Evolutionary conservation across 1,284 basidiomycete genomes (phyloP).

Genomic region (Ustilago sp.): DNA sequence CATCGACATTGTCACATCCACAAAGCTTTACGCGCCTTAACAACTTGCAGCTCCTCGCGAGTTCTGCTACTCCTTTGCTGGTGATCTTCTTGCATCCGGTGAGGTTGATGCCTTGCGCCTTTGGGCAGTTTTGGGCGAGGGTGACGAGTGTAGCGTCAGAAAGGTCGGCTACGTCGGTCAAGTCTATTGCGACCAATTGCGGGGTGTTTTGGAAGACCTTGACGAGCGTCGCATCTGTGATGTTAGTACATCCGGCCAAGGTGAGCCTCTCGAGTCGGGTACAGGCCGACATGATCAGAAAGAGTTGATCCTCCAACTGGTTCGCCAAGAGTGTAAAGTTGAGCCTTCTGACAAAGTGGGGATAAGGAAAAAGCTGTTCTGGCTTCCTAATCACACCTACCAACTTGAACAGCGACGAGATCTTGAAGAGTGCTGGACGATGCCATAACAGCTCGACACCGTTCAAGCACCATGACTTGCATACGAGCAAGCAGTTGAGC

Average conservation of each 20-base stretch:
- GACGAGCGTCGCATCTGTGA: conserved; percentile 79
- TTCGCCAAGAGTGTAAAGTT: conserved; percentile 83
- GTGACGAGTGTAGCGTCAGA: conserved; percentile 57
- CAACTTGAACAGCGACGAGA: conserved; percentile 78
- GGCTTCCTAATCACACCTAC: conserved; percentile 62
- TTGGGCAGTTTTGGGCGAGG: conserved; percentile 74
- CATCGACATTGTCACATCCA: conserved; percentile 58
- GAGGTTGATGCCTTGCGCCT: conserved; percentile 92
- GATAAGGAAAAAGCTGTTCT: conserved; percentile 83
- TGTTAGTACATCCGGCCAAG: conserved; percentile 81
- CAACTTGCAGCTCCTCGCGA: conserved; percentile 82
- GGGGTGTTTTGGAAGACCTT: conserved; percentile 79
- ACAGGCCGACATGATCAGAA: conserved; percentile 81
- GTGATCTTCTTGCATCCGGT: conserved; percentile 85
- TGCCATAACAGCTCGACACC: conserved; percentile 96
- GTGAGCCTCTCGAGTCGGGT: conserved; percentile 89
- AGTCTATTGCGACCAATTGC: conserved; percentile 87
- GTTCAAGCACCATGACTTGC: conserved; percentile 92
- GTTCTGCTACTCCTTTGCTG: conserved; percentile 80
- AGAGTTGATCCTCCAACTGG: conserved; percentile 82
- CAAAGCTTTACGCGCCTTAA: conserved; percentile 75
- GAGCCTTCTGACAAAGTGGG: conserved; percentile 87
- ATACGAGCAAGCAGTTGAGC: conserved; percentile 75
- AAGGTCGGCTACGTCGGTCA: conserved; percentile 73
- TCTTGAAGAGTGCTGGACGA: conserved; percentile 81